Evolutionary conservation across 140 eudicot species (phyloP).

Genomic region (Ambrosia hybrid): DNA sequence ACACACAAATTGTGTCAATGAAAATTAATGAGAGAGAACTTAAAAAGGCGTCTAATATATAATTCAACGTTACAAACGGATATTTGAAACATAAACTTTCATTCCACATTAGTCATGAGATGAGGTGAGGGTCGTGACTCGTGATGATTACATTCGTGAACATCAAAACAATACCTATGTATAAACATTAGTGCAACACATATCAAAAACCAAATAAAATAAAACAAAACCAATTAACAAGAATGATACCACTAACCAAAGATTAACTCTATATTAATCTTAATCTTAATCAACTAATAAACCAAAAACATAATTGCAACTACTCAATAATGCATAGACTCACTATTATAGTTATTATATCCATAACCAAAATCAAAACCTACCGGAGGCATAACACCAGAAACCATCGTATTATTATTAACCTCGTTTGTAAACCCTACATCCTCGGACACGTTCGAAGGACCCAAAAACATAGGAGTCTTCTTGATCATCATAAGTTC

Average conservation of each 20-base stretch:
- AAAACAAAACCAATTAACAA: background rate
- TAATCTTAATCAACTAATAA: background rate
- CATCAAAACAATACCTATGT: background rate
- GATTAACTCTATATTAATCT: no score
- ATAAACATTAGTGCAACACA: background rate
- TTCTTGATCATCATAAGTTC: conserved; percentile 30
- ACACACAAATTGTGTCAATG: no score
- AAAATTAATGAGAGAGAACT: no score
- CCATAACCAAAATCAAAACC: conserved; percentile 16
- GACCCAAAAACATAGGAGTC: conserved; percentile 20
- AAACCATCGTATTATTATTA: background rate
- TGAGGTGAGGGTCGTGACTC: no score
- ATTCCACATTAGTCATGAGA: no score
- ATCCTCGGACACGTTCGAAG: conserved; percentile 1
- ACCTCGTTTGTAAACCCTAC: background rate
- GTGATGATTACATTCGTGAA: no score
- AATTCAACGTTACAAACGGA: no score
- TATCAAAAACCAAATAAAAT: no score
- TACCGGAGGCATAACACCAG: background rate
- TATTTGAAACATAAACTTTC: no score
- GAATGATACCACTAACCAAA: background rate
- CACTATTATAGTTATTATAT: background rate
- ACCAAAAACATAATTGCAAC: background rate
- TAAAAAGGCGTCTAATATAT: no score
- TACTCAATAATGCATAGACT: background rate